These are phyloP conservation scores for Fusarium veterinarium DNA, from an alignment of 2,329 filamentous ascomycete genomes.

Conservation along the genomic window DNA sequence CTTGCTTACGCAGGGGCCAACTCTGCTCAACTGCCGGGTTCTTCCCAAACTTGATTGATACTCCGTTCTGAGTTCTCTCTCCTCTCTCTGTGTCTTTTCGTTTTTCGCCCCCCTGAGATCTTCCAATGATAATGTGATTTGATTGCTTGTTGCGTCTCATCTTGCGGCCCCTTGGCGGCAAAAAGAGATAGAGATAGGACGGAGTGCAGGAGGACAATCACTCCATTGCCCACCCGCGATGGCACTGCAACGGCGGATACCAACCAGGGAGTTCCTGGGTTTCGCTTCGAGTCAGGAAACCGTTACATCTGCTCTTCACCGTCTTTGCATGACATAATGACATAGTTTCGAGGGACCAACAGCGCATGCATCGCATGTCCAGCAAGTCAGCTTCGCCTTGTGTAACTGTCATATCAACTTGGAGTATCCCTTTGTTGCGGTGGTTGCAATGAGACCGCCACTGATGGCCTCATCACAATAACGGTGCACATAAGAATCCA, in stretches of 20 bases:
- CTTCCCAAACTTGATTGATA: conserved; percentile 12
- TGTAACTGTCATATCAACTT: conserved; percentile 6
- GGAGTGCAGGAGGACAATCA: conserved; percentile 16
- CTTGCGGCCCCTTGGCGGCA: conserved; percentile 26
- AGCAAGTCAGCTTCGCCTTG: conserved; percentile 10
- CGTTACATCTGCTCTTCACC: conserved; percentile 25
- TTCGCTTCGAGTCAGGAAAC: conserved; percentile 20
- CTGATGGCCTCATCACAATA: neutral
- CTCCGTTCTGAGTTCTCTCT: neutral
- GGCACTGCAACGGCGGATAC: conserved; percentile 36
- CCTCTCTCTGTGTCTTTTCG: neutral
- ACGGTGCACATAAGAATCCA: neutral
- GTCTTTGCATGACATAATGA: conserved; percentile 24
- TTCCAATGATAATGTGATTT: conserved; percentile 20
- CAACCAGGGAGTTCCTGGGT: conserved; percentile 24
- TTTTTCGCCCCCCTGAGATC: conserved; percentile 28
- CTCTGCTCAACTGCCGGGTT: conserved; percentile 26
- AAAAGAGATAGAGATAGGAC: conserved; percentile 21
- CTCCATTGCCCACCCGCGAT: conserved; percentile 40
- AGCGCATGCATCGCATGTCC: neutral
- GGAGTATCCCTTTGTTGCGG: neutral
- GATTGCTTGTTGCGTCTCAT: conserved; percentile 19
- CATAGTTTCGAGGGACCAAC: neutral
- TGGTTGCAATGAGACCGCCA: conserved; percentile 2
- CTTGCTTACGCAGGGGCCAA: conserved; percentile 28